These are phyloP conservation scores for Passiflora organensis DNA, from an alignment of 345 rosid species.

Conservation along the genomic window DNA sequence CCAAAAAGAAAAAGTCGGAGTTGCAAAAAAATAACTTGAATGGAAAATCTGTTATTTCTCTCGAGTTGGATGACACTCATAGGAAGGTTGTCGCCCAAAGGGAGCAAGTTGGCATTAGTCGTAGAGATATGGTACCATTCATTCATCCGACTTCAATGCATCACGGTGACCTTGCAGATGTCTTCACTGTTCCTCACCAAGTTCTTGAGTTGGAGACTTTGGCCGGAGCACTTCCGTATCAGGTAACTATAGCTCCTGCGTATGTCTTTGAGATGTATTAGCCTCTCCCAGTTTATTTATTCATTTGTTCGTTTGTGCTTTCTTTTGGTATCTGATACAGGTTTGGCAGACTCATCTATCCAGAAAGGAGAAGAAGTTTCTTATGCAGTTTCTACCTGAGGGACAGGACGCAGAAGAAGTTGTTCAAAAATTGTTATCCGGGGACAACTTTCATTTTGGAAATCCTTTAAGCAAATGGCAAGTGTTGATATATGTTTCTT, in stretches of 20 bases:
- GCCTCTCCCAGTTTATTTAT: conserved; percentile 12
- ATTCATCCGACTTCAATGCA: too few relatives aligned
- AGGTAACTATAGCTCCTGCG: conserved; percentile 42
- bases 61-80: too few relatives aligned
- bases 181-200: too few relatives aligned
- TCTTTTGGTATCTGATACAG: conserved; percentile 30
- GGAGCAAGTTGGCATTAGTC: too few relatives aligned
- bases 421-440: conserved; percentile 57
- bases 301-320: conserved; percentile 9
- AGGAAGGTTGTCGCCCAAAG: too few relatives aligned
- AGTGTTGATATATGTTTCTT: conserved; percentile 24
- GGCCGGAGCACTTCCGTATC: conserved; percentile 45
- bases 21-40: too few relatives aligned
- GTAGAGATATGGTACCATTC: too few relatives aligned
- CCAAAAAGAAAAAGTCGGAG: too few relatives aligned
- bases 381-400: conserved; percentile 75
- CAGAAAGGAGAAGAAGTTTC: conserved; percentile 59
- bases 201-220: too few relatives aligned
- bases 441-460: conserved; percentile 79
- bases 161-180: too few relatives aligned
- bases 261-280: background rate
- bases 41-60: too few relatives aligned
- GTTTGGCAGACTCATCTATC: conserved; percentile 68
- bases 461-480: conserved; percentile 74
- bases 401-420: conserved; percentile 49